Base-by-base conservation (phyloP, 106 monocot species). In the Dendrobium officinale region DNA sequence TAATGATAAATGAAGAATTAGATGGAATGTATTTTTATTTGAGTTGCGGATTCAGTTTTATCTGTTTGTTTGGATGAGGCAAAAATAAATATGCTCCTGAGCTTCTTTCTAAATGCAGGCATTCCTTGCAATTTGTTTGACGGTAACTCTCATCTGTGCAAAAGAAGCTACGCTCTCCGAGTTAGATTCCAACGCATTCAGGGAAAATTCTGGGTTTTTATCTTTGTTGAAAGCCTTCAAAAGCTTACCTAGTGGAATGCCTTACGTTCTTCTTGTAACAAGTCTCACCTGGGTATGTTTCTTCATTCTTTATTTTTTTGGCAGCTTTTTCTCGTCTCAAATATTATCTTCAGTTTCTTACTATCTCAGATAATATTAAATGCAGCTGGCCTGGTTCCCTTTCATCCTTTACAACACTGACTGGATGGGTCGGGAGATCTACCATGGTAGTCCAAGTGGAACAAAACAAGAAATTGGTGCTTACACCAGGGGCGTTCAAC, bases 381-480 rank as follows among this genome's bases (percentile, higher is more conserved):
- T 83, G 45, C 83, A 90, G 90, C 43, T 90, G 24, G 83, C 90
- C 55, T 90, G 90, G 90, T 90, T 90, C 67, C 90, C 90, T 18
- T 90, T 90, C 78, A 82, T 90, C 78, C 90, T 90, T n/a, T 90
- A 87, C 44, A 85, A 85, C 79, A 90, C 90, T 0, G 90, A 90
- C 76, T 90, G 90, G 90, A 87, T 90, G 90, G 90, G 90, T 0
- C 90, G 87, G 47, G 90, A 90, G 84, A 85, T 90, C 47, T 90
- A 83, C 79, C 90, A 85, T 83, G 90, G 90, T 7, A 61, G 87
- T 83, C 90, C 87, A 33, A 81, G 47, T 48, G 90, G 90, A 41
- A 75, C 67, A 44, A 16, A 73, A 9, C 13, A 77, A n/a, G 78
- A 90, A 55, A 75, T 80, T 17, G 78, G 80, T 17, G 72, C 75